Evolutionary conservation across 345 rosid genomes (phyloP), one percentile per base, ranked within the genome.

Genomic region (Arabidopsis thaliana): DNA sequence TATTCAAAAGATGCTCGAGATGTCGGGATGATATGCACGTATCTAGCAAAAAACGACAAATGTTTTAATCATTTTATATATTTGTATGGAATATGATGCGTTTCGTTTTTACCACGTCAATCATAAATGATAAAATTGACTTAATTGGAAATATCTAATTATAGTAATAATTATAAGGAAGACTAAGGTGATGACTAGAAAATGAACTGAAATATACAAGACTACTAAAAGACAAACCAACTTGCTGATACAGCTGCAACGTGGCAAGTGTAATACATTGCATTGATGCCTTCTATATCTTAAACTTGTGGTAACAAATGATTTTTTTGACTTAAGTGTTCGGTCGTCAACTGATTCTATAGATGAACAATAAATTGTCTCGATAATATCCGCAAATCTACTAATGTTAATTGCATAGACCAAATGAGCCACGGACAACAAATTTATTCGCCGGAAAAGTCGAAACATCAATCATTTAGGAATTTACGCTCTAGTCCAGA

Each of bases 211-310:
- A 20, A 12, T 52, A 52, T 62, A 67, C 34, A 67, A 5, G 65
- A 59, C 16, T 52, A 4, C 25, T 60, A 49, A 60, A 59, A 36
- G 6, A 46, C 16, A 37, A 37, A 16, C 25, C 4, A 56, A 56
- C 14, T 70, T 24, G 59, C 50, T 71, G 22, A 71, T 59, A 59
- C n/a, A 46, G 22, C 20, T 38, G 23, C 44, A 30, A 60, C 76
- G 59, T 71, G 67, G 59, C 67, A 23, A 70, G 46, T 70, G 66
- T 46, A 49, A 49, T 28, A n/a, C 40, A 60, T 59, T 59, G 74
- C 57, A 28, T 16, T 16, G 20, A 16, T 16, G 20, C 20, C 20
- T 36, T 24, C 48, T 23, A n/a, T 28, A 71, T 71, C 67, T 23
- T 46, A 40, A 37, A 37, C 7, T 16, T 34, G 13, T 16, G 36